These are phyloP conservation scores for Plasmodium gonderi DNA, from an alignment of 169 alveolate genomes.

Conservation along the genomic window DNA sequence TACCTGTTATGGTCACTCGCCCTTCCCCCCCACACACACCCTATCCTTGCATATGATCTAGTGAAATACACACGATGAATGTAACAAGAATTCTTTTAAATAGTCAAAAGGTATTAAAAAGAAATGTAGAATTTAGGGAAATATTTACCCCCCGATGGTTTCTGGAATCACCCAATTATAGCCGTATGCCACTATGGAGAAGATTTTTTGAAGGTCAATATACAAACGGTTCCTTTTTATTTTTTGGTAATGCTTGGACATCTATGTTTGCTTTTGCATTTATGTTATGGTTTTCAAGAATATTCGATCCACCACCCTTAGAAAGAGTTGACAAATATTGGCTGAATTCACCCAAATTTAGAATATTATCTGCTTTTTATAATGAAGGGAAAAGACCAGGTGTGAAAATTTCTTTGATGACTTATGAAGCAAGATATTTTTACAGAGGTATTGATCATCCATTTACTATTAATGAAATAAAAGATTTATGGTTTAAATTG, in stretches of 20 bases:
- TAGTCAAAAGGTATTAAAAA: slow-evolving; percentile 36
- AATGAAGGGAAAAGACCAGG: slow-evolving; percentile 92
- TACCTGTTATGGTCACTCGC: too few relatives aligned
- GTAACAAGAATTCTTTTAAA: slow-evolving; percentile 14
- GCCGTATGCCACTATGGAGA: slow-evolving; percentile 88
- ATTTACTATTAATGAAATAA: slow-evolving; percentile 87
- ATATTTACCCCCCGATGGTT: slow-evolving; percentile 87
- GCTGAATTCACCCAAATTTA: slow-evolving; percentile 89
- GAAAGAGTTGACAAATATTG: slow-evolving; percentile 90
- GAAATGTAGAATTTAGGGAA: slow-evolving; percentile 83
- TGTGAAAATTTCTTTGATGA: slow-evolving; percentile 85
- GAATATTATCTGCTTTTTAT: slow-evolving; percentile 89
- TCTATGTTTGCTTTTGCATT: slow-evolving; percentile 89
- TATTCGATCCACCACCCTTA: slow-evolving; percentile 89
- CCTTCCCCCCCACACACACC: neutral
- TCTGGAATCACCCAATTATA: slow-evolving; percentile 87
- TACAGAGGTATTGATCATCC: slow-evolving; percentile 91
- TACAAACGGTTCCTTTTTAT: slow-evolving; percentile 84
- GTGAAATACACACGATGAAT: slow-evolving; percentile 18
- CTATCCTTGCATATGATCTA: neutral
- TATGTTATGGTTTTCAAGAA: slow-evolving; percentile 86
- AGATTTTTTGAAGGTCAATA: slow-evolving; percentile 90
- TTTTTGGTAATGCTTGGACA: slow-evolving; percentile 91
- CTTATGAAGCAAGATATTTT: slow-evolving; percentile 89
- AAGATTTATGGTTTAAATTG: slow-evolving; percentile 88